Base-by-base conservation (phyloP, 495 filamentous ascomycete species). In the Elasticomyces elasticus region DNA sequence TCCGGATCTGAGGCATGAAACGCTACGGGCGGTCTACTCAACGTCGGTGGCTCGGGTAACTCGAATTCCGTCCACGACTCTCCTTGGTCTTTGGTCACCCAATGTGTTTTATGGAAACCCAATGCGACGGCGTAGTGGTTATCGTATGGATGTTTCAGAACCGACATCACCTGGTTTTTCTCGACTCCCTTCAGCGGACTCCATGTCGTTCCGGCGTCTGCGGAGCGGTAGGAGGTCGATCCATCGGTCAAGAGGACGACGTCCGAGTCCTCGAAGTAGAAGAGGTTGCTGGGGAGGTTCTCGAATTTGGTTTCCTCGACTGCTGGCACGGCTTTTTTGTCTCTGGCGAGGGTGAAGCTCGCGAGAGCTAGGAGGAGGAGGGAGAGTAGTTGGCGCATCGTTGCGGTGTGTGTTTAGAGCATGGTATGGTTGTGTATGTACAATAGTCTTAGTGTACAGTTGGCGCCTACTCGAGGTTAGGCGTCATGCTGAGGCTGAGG, bases 181-280 rank as follows among this genome's bases (percentile, higher is more conserved):
- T 82, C 79, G 9, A 86, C 75, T 24, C 74, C 79, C 19, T 83
- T 69, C 42, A 88, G 71, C 33, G 72, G 68, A 4, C 76, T 67
- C 90, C 91, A 98, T 35, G 68, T 75, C 43, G 75, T 75, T 49
- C 92, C 92, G 5, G 84, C 87, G 69, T 95, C 82, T 42, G 75
- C 74, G 33, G 90, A 94, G 41, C 84, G 79, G 53, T 80, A 82
- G 22, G 91, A 71, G 37, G 76, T 79, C 5, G 66, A 61, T 1
- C 59, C 35, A 62, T 86, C 84, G 56, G 76, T 78, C 56, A 85
- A 77, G 24, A 92, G 68, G 48, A 89, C 69, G 43, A 85, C 81
- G 64, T 94, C 84, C 26, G 86, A 87, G 62, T 86, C 85, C 53
- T 88, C 79, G 62, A 98, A 96, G 69, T 94, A 98, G 71, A 84